Evolutionary conservation across 495 filamentous ascomycete genomes (phyloP), one percentile per base, ranked within the genome.

Genomic region (Penicillium ucsense): DNA sequence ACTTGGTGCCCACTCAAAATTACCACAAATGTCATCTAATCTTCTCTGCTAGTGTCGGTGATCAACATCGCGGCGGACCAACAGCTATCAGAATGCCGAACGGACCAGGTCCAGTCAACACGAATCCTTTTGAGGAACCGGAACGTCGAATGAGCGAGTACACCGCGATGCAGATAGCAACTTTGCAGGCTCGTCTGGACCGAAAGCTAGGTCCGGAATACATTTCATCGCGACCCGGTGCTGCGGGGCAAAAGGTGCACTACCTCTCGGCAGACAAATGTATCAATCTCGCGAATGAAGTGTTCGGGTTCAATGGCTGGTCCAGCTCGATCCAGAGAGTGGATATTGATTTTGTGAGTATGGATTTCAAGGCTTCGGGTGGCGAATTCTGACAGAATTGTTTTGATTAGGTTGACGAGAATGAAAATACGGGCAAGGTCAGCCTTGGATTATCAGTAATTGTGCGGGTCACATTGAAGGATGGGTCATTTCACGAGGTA

Each of bases 261-360:
- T 97, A 99, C 67, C 73, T 99, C 31, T 79, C 85, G 8, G 89
- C 86, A 5, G 89, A 97, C 54, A 97, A 97, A 68, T 86, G 82
- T 62, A 97, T 99, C 54, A 86, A 85, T 43, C 82, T 99, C 34
- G 92, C 92, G 33, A 99, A 99, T 58, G 89, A 99, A 55, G 86
- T 97, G 4, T 96, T 99, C 67, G 92, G 92, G 6, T 99, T 99
- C 72, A 96, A 97, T 66, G 92, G 92, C 38, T 99, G 92, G 92
- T 94, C 87, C 8, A 92, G 85, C 45, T 78, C 81, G 38, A 94
- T 99, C 43, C 83, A 85, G 59, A 84, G 89, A 52, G 82, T 94
- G 11, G 82, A 90, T 57, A 83, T 96, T 42, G 92, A 98, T 62
- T 97, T 89, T 65, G 88, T 94, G 62, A 46, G 76, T 61, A 31